Evolutionary conservation across 768 basidiomycete species (phyloP), one percentile per base, ranked within the genome.

Genomic region (Suillus luteus): DNA sequence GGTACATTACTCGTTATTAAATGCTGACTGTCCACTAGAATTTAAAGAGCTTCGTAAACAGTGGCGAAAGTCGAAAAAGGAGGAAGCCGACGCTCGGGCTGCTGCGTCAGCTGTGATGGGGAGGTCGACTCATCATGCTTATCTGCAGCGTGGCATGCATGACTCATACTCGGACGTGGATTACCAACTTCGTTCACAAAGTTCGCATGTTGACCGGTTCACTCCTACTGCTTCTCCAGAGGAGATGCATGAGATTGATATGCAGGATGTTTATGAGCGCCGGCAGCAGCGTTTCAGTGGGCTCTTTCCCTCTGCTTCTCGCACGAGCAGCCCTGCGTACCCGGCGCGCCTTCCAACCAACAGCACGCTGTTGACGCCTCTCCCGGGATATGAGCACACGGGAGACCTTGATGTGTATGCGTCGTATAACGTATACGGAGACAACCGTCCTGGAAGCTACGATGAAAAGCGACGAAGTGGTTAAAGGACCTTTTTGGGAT

Each of bases 31-130:
- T 44, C 63, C 66, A 63, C 55, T 78, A 98, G 96, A 99, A 81
- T 99, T 99, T 83, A 98, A 96, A 72, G 96, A 99, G 73, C 86
- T 98, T 70, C 89, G 96, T 62, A 98, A 96, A 76, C 90, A 91
- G 69, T 97, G 96, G 95, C 88, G 95, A 48, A 93, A 93, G 80
- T 85, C 88, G 68, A 97, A 96, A 81, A 95, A 96, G 76, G 93
- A 94, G 71, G 76, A 77, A 57, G 70, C 72, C n/a, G 78, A 78
- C 58, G 59, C 70, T 15, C 69, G 65, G 31, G 63, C 65, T 51
- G 61, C 71, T 51, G 40, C 73, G 55, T 43, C 66, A 66, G 37
- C 62, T 57, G n/a, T 63, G 67, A 58, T 68, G 74, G 37, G 66
- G 58, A 49, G 54, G 54, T 60, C 59, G 9, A 9, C 14, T 10